phyloP scores from a whole-genome alignment of 352 stramenopile species.

The Pythium brachiatum region DNA sequence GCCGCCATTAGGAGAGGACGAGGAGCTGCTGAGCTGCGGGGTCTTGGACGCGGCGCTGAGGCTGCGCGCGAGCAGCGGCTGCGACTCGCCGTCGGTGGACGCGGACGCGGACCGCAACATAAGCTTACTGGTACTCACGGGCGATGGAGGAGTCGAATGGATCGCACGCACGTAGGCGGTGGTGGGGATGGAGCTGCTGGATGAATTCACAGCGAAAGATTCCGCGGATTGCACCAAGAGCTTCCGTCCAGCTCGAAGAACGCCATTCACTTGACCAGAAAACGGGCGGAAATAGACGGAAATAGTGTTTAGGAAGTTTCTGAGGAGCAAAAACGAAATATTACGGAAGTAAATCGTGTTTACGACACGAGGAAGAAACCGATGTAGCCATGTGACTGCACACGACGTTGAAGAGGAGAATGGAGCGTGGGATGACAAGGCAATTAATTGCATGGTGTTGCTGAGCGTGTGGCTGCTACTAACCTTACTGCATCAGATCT shows the following conservation, averaged over 20 bases:
- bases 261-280: neutral
- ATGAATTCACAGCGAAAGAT: no score
- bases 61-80: constrained; percentile 18
- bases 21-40: neutral
- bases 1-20: constrained; percentile 7
- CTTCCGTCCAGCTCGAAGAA: neutral
- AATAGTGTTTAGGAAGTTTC: no score
- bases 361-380: neutral
- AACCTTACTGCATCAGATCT: no score
- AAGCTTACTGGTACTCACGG: no score
- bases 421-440: no score
- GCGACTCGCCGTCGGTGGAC: constrained; percentile 12
- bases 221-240: neutral
- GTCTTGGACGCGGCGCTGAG: constrained; percentile 1
- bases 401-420: neutral
- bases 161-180: no score
- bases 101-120: constrained; percentile 13
- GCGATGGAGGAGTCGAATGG: no score
- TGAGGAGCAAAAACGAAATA: neutral
- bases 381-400: constrained; percentile 1
- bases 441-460: no score
- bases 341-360: neutral
- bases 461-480: no score
- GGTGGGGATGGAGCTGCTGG: neutral
- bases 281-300: neutral